A percentile compares a stretch with the other conserved stretches of the same genome.
These are phyloP conservation scores for Phytophthora macrochlamydospora DNA, from an alignment of 352 stramenopile genomes.

Conservation along the genomic window DNA sequence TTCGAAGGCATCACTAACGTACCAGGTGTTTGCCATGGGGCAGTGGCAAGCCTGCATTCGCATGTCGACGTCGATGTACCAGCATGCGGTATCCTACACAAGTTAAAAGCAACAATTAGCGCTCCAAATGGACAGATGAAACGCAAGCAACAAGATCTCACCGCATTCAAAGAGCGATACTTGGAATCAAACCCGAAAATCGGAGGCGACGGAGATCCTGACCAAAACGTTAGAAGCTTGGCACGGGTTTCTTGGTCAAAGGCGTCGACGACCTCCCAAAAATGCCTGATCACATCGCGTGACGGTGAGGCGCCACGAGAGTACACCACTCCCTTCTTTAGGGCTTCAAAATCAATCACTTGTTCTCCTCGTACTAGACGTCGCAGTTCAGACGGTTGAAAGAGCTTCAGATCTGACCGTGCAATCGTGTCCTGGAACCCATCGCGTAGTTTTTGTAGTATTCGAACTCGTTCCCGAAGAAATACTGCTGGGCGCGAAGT, in stretches of 20 bases:
- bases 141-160: conserved; percentile 19
- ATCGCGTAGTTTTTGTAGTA: conserved; percentile 67
- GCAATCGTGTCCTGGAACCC: conserved; percentile 65
- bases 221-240: conserved; percentile 83
- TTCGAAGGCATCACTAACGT: conserved; percentile 4
- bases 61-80: conserved; percentile 75
- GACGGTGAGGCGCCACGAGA: conserved; percentile 47
- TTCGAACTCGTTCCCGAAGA: conserved; percentile 60
- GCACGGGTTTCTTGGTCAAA: conserved; percentile 60
- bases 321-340: conserved; percentile 71
- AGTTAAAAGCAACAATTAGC: conserved; percentile 6
- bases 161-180: conserved; percentile 58
- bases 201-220: conserved; percentile 63
- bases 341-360: conserved; percentile 52
- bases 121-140: conserved; percentile 1
- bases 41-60: conserved; percentile 50
- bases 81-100: conserved; percentile 57
- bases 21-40: conserved; percentile 82
- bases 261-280: conserved; percentile 68
- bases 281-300: conserved; percentile 51
- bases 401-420: conserved; percentile 59
- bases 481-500: conserved; percentile 62
- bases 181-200: conserved; percentile 76
- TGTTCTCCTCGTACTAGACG: conserved; percentile 51
- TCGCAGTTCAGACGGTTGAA: conserved; percentile 59